Evolutionary conservation across 2,329 filamentous ascomycete species (phyloP), one percentile per base, ranked within the genome.

Genomic region (Trichoderma koningii): DNA sequence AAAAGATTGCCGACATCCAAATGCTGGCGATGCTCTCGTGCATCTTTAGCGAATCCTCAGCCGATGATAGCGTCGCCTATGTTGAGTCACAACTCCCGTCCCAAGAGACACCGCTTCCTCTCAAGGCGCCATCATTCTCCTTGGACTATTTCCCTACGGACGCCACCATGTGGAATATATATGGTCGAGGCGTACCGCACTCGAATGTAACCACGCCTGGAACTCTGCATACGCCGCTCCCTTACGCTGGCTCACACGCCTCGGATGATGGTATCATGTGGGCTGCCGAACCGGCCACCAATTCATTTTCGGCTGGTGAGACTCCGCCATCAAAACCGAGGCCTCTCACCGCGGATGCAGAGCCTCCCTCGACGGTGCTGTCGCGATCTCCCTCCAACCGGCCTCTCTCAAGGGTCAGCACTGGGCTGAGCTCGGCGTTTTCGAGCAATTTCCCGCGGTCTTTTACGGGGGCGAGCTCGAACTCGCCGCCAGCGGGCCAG

Each of bases 21-120:
- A 90, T 90, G 88, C 73, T 90, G 61, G 88, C 87, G 9, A 89
- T 90, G 86, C 79, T 90, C 30, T 88, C 87, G 1, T 90, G 88
- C 73, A 83, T 90, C 65, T 89, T 90, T 72, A 86, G 83, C 69
- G 87, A 89, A 57, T 81, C 86, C 0, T 80, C 82, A 14, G 78
- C 82, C 0, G 79, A 84, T 50, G 82, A 87, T 65, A 80, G 81
- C 55, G 79, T 86, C 26, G 83, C 85, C 4, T 87, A 87, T 68
- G 81, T 82, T 17, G 85, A 86, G 68, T 82, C 83, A 1, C 81
- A 81, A 64, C 77, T 87, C 59, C 80, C 83, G 0, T 82, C 86
- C 63, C 81, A 85, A 6, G 84, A 88, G 68, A 88, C 85, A 28
- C 87, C 87, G 7, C 77, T 89, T 15, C 82, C 86, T 3, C 82